Evolutionary conservation across 2,329 filamentous ascomycete genomes (phyloP), one percentile per base, ranked within the genome.

Genomic region (Xylariaceae sp.): DNA sequence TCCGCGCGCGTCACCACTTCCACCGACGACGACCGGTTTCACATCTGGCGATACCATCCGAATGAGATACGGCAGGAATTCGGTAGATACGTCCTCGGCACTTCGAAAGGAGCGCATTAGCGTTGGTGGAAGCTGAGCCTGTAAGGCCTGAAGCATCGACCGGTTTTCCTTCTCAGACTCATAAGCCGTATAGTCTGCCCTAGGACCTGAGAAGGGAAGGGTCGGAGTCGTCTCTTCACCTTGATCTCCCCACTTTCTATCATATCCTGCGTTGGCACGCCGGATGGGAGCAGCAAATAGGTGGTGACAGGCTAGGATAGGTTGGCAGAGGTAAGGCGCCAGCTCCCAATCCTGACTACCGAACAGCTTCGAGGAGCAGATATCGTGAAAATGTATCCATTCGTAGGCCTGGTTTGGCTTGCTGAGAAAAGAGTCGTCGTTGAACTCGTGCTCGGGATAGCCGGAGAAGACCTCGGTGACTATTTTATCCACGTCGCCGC

Each of bases 301-400:
- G 70, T 90, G 81, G 71, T 99, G 95, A 70, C 96, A 97, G 2
- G 90, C 94, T 1, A 97, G 82, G 13, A 94, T 83, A 0, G 93
- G 88, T 66, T 94, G 89, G 68, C 87, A 90, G 53, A 97, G 82
- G 72, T 99, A 99, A 0, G 90, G 87, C 0, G 83, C 84, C 13
- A 99, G 78, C 73, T 99, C 94, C 89, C 94, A 99, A 58, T 96
- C 92, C 72, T 97, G 93, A 60, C 84, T 87, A n/a, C 85, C 78
- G 71, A 87, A 95, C 1, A 97, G 82, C 45, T 87, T 85, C 0
- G 87, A 86, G 23, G 90, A 91, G 63, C 96, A 86, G 0, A 80
- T 78, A 69, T 97, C 94, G 74, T 97, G 90, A 74, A 99, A 97
- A 73, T 95, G 81, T 57, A 99, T 83, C 94, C 94, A 99, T 70